Evolutionary conservation across 441 rosid species (phyloP), one percentile per base, ranked within the genome.

Genomic region (Kokia cookei): DNA sequence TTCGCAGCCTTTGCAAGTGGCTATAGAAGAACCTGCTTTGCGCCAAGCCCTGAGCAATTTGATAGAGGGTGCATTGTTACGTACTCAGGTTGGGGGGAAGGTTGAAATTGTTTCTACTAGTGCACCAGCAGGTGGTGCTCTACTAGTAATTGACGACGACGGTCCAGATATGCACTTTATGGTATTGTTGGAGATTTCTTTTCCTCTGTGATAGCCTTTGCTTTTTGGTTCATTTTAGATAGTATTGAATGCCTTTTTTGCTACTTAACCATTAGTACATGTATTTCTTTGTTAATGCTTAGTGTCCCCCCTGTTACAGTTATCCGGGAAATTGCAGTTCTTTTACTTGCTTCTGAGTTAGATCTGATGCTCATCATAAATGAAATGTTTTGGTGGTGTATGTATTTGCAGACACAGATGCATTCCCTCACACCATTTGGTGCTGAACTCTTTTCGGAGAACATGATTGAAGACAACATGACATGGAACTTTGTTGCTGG

Each of bases 401-500:
- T 69, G 17, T 74, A 66, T 71, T 27, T 82, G 84, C 95, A 94
- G 98, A 94, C 96, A 27, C 95, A 92, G 80, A 86, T 83, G 95
- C 97, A 86, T 80, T 87, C 93, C 0, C 87, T 92, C 55, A 79
- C 89, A 75, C 97, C 98, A 54, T 94, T 91, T 76, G 97, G 97
- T 37, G 79, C 87, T n/a, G 96, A 87, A 54, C 93, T 91, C 55
- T 48, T 78, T 59, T 84, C 93, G 0, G 90, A 84, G 37, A 86
- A 89, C 82, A 92, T 81, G 98, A 80, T 90, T 51, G 97, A 92
- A 81, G 98, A 92, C 88, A 94, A 94, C 86, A 94, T 94, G 97
- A 91, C 97, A 2, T 94, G 97, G 97, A 94, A 92, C 84, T 92
- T 94, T 74, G 88, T 94, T 37, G 97, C 97, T 5, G 97, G 98